A percentile compares a stretch with the other conserved stretches of the same genome.
Evolutionary conservation across 257 asterid genomes (phyloP).

Genomic region (Solanum sejunctum): DNA sequence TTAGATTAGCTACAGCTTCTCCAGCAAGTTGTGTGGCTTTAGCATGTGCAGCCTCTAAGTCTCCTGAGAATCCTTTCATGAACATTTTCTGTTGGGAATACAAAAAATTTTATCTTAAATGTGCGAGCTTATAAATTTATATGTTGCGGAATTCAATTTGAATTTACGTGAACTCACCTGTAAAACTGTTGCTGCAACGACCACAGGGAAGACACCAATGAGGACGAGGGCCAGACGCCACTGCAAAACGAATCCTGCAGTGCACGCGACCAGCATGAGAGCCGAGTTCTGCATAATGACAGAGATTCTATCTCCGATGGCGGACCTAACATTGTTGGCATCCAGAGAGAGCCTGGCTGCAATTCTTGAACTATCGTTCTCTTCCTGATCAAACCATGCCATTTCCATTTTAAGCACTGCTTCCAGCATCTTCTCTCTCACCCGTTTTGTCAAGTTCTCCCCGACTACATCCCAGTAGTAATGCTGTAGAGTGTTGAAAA

Average conservation of each 20-base stretch:
- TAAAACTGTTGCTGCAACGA: constrained; percentile 80
- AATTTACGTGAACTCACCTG: constrained; percentile 32
- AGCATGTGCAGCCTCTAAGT: constrained; percentile 80
- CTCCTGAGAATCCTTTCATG: constrained; percentile 93
- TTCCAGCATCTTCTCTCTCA: constrained; percentile 68
- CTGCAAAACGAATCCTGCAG: constrained; percentile 86
- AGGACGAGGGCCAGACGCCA: constrained; percentile 96
- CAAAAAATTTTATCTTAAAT: not conserved
- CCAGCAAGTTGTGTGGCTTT: constrained; percentile 93
- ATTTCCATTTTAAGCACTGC: constrained; percentile 79
- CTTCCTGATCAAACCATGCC: constrained; percentile 97
- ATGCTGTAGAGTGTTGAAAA: constrained; percentile 82
- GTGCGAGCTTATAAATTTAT: not conserved
- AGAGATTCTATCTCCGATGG: constrained; percentile 84
- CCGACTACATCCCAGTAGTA: constrained; percentile 91
- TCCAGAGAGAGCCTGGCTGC: constrained; percentile 86
- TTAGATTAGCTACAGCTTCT: constrained; percentile 76
- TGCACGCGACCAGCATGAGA: constrained; percentile 90
- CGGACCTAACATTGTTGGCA: constrained; percentile 82
- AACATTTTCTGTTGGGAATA: constrained; percentile 65
- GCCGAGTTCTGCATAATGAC: constrained; percentile 94
- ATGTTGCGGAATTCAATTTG: not conserved
- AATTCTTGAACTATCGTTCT: constrained; percentile 73
- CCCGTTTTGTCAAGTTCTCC: constrained; percentile 73
- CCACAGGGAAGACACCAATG: constrained; percentile 76